Evolutionary conservation across 441 rosid genomes (phyloP), one percentile per base, ranked within the genome.

Genomic region (Populus hybrid): DNA sequence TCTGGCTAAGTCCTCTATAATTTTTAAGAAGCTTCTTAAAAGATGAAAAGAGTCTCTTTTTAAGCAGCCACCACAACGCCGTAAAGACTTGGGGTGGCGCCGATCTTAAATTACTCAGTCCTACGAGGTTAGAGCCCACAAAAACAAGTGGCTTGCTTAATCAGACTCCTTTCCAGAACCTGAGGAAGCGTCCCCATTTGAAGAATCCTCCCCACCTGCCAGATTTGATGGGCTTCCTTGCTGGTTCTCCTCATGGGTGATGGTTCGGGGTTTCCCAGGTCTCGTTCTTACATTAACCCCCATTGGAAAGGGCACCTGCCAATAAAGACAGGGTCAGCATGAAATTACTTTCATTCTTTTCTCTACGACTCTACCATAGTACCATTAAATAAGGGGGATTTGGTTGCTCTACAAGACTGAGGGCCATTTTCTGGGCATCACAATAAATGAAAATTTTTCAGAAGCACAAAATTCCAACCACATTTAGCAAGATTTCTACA

Each of bases 271-370:
- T 77, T 86, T 90, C 66, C 86, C 89, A 1, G 85, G 86, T 78
- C 91, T 85, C 21, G 83, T 84, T 82, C 92, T 89, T 75, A 85
- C 81, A 42, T 82, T 87, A 42, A 80, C 85, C 69, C 93, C 93
- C 84, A 86, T 80, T 20, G 95, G 93, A 72, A 90, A 91, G 14
- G 95, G 93, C 26, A 91, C 87, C 95, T 90, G 81, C 69, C 67
- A 21, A 71, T 36, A 36, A 72, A 67, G 10, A 75, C 80, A 67
- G 64, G 65, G 20, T 81, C 74, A 74, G 18, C 35, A 3, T 30
- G 67, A 66, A 35, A 76, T 75, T 30, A 23, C 32, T 11, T 36
- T 36, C 34, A 12, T 24, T 21, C 18, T 32, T 30, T 30, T 30
- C 32, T 30, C 32, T 30, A 30, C 5, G 32, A 10, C 70, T 63